Conservation (phyloP, 441 rosid species). For the Aleurites moluccanus region DNA sequence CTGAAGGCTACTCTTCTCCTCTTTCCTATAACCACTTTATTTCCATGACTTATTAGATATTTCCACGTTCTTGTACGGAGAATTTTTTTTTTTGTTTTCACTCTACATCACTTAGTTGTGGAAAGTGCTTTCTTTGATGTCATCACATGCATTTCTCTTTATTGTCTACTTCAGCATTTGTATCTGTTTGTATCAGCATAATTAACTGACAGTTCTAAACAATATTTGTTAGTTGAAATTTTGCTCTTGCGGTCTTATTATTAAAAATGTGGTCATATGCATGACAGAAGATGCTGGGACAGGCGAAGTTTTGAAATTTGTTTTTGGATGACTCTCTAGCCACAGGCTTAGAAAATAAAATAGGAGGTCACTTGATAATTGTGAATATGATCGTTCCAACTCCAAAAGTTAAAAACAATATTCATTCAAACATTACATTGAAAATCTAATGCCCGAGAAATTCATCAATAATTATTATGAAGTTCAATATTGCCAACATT, state of each 20-base stretch:
- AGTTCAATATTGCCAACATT: background rate
- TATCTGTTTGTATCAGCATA: background rate
- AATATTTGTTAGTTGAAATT: background rate
- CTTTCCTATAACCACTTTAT: background rate
- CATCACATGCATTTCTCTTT: background rate
- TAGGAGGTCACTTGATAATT: background rate
- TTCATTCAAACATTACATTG: background rate
- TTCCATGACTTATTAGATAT: background rate
- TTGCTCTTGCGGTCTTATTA: background rate
- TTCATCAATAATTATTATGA: background rate
- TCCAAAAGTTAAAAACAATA: background rate
- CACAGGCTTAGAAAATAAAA: background rate
- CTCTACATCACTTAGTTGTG: background rate
- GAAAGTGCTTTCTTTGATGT: background rate
- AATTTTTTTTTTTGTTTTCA: background rate
- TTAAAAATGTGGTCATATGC: background rate
- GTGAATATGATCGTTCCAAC: background rate
- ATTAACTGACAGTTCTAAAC: background rate
- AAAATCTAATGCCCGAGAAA: background rate
- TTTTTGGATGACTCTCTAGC: background rate
- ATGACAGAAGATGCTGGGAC: background rate
- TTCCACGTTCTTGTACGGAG: background rate
- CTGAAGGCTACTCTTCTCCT: background rate
- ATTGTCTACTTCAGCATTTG: background rate
- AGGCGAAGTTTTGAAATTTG: background rate